Conservation (phyloP, 805 yeast genomes). For the Starmerella apis region DNA sequence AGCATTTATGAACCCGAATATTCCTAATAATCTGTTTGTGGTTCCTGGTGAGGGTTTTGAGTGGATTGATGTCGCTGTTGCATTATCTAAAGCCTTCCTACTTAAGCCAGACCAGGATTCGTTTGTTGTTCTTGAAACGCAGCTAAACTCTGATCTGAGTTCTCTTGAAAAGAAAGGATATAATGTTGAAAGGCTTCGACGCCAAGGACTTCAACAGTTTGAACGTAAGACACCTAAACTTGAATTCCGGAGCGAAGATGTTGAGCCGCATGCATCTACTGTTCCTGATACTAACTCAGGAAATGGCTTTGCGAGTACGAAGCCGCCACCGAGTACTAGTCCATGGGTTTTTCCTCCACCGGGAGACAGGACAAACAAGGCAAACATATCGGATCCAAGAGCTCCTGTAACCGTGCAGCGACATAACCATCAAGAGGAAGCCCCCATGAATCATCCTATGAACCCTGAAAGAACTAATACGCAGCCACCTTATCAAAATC, state of each 20-base stretch:
- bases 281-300: too few relatives aligned
- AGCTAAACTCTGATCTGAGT: slow-evolving; percentile 28
- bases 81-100: slow-evolving; percentile 28
- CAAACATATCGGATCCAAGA: too few relatives aligned
- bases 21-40: slow-evolving; percentile 20
- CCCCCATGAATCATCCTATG: too few relatives aligned
- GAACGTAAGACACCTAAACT: background rate
- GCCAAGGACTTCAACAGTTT: slow-evolving; percentile 4
- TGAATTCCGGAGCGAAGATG: background rate
- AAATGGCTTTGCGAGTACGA: too few relatives aligned
- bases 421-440: too few relatives aligned
- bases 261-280: too few relatives aligned
- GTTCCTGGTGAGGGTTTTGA: slow-evolving; percentile 24
- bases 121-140: slow-evolving; percentile 32
- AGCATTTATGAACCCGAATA: slow-evolving; percentile 21
- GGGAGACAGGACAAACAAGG: too few relatives aligned
- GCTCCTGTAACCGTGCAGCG: too few relatives aligned
- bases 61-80: slow-evolving; percentile 34
- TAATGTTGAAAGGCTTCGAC: slow-evolving; percentile 31
- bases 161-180: slow-evolving; percentile 33
- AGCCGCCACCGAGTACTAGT: too few relatives aligned
- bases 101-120: slow-evolving; percentile 33
- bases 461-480: too few relatives aligned
- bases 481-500: background rate
- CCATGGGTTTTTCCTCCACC: too few relatives aligned